Percentiles rank a stretch among this genome's conserved stretches.
Evolutionary conservation across 768 basidiomycete species (phyloP).

Genomic region (Xanthoconium purpureum): DNA sequence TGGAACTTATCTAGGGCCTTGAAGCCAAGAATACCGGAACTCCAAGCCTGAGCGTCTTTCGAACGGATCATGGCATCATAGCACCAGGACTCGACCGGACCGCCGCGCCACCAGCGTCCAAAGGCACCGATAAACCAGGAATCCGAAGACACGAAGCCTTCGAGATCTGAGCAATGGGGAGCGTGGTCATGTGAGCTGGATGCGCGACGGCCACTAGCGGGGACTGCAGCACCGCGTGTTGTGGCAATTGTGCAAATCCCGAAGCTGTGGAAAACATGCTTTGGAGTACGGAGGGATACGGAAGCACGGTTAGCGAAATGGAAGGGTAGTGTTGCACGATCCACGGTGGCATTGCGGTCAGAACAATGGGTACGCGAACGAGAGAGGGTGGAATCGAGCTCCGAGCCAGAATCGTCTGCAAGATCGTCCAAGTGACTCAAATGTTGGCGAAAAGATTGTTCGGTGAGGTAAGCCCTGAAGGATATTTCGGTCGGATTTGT

Average conservation of each 20-base stretch:
- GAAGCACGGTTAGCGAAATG: constrained; percentile 93
- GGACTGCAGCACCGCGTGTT: constrained; percentile 30
- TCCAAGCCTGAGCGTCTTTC: constrained; percentile 71
- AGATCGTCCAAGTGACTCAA: constrained; percentile 79
- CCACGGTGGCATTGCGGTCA: constrained; percentile 15
- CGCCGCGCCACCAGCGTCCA: constrained; percentile 88
- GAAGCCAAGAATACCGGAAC: constrained; percentile 73
- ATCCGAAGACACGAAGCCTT: constrained; percentile 59
- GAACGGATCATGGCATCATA: constrained; percentile 60
- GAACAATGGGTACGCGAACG: constrained; percentile 26
- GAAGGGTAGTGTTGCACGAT: constrained; percentile 42
- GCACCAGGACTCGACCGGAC: constrained; percentile 78
- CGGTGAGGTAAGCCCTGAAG: constrained; percentile 94
- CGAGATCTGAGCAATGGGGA: constrained; percentile 32
- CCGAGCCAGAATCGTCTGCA: constrained; percentile 45
- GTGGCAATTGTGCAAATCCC: constrained; percentile 82
- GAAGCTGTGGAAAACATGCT: constrained; percentile 82
- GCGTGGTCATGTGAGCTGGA: constrained; percentile 26
- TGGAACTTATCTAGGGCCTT: constrained; percentile 70
- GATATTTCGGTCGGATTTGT: constrained; percentile 93
- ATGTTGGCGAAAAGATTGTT: constrained; percentile 94
- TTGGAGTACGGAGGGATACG: constrained; percentile 88
- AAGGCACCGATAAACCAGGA: constrained; percentile 91
- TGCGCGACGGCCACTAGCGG: constrained; percentile 57
- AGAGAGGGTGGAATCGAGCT: constrained; percentile 31